Evolutionary conservation across 1,284 basidiomycete genomes (phyloP).

Genomic region (Rhodotorula sp.): DNA sequence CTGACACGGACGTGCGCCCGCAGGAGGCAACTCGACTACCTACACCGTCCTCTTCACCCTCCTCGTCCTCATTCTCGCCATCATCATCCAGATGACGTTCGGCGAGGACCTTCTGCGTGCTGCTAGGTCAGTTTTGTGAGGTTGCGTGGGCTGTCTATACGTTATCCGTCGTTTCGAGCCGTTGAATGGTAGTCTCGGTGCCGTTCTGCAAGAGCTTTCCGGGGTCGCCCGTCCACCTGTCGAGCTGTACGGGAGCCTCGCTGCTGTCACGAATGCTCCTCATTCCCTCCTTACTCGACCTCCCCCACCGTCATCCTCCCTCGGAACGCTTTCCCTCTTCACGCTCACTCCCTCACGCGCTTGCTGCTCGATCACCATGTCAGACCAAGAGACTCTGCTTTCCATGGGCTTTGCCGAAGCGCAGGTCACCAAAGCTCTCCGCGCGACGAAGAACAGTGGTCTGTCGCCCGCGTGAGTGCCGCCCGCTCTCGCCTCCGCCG

Average conservation of each 20-base stretch:
- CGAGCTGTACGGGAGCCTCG: too few species aligned
- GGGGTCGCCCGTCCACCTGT: too few species aligned
- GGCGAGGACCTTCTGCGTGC: conserved; percentile 10
- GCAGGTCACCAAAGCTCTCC: conserved; percentile 20
- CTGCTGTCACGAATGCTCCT: too few species aligned
- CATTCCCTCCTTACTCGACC: too few species aligned
- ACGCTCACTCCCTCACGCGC: background rate
- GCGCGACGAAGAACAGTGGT: conserved; percentile 14
- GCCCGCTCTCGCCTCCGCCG: background rate
- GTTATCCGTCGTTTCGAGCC: too few species aligned
- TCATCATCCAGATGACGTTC: conserved; percentile 13
- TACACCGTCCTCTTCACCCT: conserved; percentile 15
- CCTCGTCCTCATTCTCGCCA: conserved; percentile 10
- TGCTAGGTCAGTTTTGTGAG: background rate
- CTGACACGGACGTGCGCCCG: background rate
- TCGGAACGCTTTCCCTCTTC: too few species aligned
- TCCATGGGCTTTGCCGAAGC: conserved; percentile 30
- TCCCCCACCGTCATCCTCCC: background rate
- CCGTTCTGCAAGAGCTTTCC: too few species aligned
- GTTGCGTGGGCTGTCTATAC: too few species aligned
- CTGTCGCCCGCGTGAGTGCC: conserved; percentile 20
- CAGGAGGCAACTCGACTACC: conserved; percentile 10
- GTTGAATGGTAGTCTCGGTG: too few species aligned
- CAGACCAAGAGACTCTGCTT: conserved; percentile 21
- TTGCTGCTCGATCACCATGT: conserved; percentile 2